Conservation (phyloP, 257 asterid species). For the Solanum habrochaites region DNA sequence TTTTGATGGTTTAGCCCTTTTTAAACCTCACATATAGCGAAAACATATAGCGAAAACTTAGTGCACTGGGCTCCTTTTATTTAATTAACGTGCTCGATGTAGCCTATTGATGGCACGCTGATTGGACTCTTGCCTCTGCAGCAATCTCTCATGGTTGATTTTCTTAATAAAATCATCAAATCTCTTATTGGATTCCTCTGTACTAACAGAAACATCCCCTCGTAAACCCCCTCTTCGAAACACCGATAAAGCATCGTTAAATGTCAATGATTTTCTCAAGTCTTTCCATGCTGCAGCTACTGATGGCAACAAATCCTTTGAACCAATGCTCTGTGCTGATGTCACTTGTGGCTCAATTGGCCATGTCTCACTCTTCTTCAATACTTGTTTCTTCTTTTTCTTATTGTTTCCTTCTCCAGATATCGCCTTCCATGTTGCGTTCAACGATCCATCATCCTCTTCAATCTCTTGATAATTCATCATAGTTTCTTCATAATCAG, state of each 20-base stretch:
- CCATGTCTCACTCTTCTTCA: constrained; percentile 45
- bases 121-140: constrained; percentile 7
- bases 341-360: background rate
- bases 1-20: background rate
- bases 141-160: background rate
- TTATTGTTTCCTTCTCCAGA: constrained; percentile 12
- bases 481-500: background rate
- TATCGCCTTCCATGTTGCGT: constrained; percentile 58
- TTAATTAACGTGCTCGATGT: background rate
- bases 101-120: background rate
- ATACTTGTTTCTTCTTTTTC: constrained; percentile 4
- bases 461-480: background rate
- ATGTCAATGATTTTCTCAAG: constrained; percentile 42
- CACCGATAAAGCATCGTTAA: constrained; percentile 31
- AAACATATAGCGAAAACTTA: background rate
- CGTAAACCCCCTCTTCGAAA: constrained; percentile 9
- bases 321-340: background rate
- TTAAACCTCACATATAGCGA: background rate
- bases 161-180: background rate
- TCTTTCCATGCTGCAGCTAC: constrained; percentile 23
- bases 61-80: background rate
- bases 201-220: background rate
- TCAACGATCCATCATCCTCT: constrained; percentile 28
- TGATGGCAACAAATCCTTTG: constrained; percentile 5
- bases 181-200: background rate